phyloP scores from a whole-genome alignment of 345 rosid species.

The Lepidium didymum region DNA sequence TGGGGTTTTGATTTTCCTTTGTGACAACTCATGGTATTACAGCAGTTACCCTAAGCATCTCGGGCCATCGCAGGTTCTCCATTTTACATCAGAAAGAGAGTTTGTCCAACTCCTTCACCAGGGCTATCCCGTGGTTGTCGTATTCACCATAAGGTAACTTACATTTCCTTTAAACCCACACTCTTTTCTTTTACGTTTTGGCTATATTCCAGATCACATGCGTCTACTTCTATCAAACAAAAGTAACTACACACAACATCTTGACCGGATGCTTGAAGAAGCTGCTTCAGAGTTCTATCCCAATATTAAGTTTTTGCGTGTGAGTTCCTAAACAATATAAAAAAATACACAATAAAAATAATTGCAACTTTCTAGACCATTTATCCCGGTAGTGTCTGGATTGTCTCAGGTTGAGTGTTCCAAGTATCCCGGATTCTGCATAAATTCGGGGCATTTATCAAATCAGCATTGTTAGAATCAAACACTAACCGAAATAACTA shows the following conservation, averaged over 20 bases:
- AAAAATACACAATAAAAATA: neutral
- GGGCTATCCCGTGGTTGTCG: slow-evolving; percentile 70
- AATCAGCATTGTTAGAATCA: neutral
- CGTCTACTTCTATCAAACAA: slow-evolving; percentile 34
- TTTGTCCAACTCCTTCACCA: slow-evolving; percentile 88
- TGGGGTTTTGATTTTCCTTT: neutral
- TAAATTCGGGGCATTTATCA: neutral
- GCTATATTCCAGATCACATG: neutral
- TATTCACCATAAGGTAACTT: slow-evolving; percentile 74
- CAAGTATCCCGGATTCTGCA: slow-evolving; percentile 92
- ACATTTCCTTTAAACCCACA: neutral
- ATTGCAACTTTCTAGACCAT: neutral
- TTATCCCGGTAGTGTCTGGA: slow-evolving; percentile 1
- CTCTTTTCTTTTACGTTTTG: neutral
- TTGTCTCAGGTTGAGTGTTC: slow-evolving; percentile 90
- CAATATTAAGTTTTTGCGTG: slow-evolving; percentile 74
- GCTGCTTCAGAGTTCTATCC: slow-evolving; percentile 88
- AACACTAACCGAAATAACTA: neutral
- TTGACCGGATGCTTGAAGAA: slow-evolving; percentile 79
- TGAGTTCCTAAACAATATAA: slow-evolving; percentile 22
- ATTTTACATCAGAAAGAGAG: slow-evolving; percentile 85
- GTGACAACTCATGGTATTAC: slow-evolving; percentile 45
- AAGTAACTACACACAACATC: slow-evolving; percentile 79
- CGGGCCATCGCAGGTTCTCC: slow-evolving; percentile 66
- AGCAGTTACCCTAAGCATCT: slow-evolving; percentile 90